Evolutionary conservation across 1,284 basidiomycete species (phyloP), one percentile per base, ranked within the genome.

Genomic region (Malassezia yamatoensis): DNA sequence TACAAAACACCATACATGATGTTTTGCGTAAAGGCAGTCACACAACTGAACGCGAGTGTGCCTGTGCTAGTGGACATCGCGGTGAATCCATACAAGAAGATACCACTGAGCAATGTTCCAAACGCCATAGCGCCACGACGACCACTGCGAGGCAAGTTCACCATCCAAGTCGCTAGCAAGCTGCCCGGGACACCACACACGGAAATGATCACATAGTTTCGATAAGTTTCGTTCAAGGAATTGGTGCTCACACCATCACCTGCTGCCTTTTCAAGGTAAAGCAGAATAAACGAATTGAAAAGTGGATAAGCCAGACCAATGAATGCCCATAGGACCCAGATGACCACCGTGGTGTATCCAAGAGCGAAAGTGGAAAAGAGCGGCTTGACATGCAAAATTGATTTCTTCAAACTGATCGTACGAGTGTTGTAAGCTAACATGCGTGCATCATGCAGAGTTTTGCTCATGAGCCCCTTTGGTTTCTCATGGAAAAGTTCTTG

Each of bases 281-380:
- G 58, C 45, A 71, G 62, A 48, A 74, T 49, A 62, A 74, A 74
- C 2, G 72, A 66, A 51, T 74, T 74, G 64, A 67, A 74, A 20
- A 74, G 65, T 20, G 72, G 72, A 56, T 74, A 74, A n/a, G 67
- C 69, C 32, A 72, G 57, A 50, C 72, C 72, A 42, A 74, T 74
- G n/a, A 74, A 54, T 18, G 60, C 60, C 72, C 72, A 74, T 8
- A 73, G 59, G 3, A 64, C 13, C 53, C 65, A 68, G 18, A 74
- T 60, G 38, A 68, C 58, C 21, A 52, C 43, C 1, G 67, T 67
- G 49, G 68, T 73, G 39, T 61, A 64, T 5, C 69, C 71, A 54
- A 74, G 59, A 35, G 61, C 60, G 50, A 49, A 55, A 32, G 60
- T 66, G 32, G 58, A 54, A 48, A 70, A 74, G 13, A 73, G 61